phyloP scores from a whole-genome alignment of 2,329 filamentous ascomycete species.

The Cercospora beticola region DNA sequence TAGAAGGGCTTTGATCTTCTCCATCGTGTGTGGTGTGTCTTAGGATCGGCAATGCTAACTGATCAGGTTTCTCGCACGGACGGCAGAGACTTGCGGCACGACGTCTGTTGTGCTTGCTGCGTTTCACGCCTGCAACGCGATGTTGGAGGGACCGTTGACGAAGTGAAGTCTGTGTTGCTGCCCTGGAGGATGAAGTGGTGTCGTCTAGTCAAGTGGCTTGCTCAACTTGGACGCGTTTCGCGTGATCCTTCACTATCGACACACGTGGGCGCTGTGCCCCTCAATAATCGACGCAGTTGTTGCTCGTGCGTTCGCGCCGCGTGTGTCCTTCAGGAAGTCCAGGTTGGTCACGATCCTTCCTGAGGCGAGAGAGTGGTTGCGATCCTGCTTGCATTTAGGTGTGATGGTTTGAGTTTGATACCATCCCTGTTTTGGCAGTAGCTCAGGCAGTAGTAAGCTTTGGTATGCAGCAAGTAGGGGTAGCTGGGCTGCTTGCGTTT shows the following conservation, averaged over 20 bases:
- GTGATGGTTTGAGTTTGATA: conserved; percentile 2
- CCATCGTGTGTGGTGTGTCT: neutral
- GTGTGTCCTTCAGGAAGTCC: neutral
- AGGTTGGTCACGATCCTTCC: neutral
- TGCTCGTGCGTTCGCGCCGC: neutral
- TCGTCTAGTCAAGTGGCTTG: neutral
- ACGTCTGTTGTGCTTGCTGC: neutral
- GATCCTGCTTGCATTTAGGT: neutral
- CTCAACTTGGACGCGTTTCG: neutral
- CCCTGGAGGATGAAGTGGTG: neutral
- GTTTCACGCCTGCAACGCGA: neutral
- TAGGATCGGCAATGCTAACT: neutral
- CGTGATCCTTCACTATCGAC: neutral
- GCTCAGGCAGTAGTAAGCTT: neutral
- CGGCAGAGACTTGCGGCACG: neutral
- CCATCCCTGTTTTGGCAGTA: neutral
- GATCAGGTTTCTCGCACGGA: neutral
- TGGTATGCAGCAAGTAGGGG: conserved; percentile 11
- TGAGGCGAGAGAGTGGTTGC: neutral
- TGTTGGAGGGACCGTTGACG: neutral
- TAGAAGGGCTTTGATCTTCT: conserved; percentile 6
- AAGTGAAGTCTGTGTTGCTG: neutral
- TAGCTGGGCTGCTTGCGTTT: conserved; percentile 1
- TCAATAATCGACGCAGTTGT: neutral
- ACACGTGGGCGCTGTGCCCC: neutral